These are phyloP conservation scores for Elsinoe fawcettii DNA, from an alignment of 2,329 filamentous ascomycete species.

Conservation along the genomic window DNA sequence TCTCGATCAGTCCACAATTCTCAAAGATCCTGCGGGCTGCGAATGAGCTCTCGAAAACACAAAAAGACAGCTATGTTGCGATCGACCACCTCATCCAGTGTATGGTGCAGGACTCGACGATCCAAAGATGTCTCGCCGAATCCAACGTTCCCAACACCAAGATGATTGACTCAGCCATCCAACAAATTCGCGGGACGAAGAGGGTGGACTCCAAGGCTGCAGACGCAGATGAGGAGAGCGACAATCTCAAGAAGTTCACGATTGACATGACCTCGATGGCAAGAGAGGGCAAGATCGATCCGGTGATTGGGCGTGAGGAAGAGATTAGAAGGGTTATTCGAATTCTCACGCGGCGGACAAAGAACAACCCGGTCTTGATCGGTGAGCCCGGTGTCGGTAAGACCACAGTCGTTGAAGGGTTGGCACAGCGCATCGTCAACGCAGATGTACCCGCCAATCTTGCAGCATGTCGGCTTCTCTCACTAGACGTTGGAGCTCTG, in stretches of 20 bases:
- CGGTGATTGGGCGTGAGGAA: constrained; percentile 92
- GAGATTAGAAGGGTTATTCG: constrained; percentile 88
- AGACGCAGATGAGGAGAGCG: constrained; percentile 83
- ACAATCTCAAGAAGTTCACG: constrained; percentile 96
- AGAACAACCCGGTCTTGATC: constrained; percentile 98
- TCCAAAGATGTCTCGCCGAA: constrained; percentile 70
- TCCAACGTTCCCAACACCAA: constrained; percentile 88
- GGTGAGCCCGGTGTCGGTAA: constrained; percentile 98
- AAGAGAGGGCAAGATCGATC: constrained; percentile 93
- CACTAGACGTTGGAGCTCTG: constrained; percentile 87
- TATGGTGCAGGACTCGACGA: constrained; percentile 66
- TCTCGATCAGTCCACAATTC: constrained; percentile 74
- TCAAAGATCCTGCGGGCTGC: constrained; percentile 75
- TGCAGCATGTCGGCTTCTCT: constrained; percentile 86
- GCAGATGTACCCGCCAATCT: constrained; percentile 93
- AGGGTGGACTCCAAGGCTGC: constrained; percentile 94
- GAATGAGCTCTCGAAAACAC: constrained; percentile 87
- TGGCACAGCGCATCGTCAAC: constrained; percentile 93
- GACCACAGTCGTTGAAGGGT: constrained; percentile 92
- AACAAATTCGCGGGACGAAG: constrained; percentile 84
- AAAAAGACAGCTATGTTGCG: constrained; percentile 91
- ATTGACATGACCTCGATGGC: constrained; percentile 98
- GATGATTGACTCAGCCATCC: constrained; percentile 81
- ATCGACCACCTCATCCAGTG: constrained; percentile 89
- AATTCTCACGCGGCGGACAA: constrained; percentile 85